phyloP scores from a whole-genome alignment of 1,284 basidiomycete genomes.

The Cutaneotrichosporon cutaneum region DNA sequence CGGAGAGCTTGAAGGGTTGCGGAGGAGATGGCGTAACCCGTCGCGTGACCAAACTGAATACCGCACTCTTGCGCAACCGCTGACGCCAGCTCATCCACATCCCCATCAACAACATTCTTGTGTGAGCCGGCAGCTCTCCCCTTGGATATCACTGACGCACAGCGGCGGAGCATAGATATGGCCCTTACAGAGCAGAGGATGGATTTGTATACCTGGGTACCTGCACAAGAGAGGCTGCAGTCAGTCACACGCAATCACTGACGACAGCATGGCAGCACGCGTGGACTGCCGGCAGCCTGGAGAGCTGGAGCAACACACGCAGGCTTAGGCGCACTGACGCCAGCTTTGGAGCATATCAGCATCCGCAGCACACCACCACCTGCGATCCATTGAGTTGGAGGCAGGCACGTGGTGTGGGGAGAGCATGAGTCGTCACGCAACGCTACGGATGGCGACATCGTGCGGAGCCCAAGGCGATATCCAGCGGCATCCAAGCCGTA shows the following conservation, averaged over 20 bases:
- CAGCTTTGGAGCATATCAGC: background rate
- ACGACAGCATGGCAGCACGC: background rate
- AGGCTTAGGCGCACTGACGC: background rate
- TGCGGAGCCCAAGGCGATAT: background rate
- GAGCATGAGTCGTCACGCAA: background rate
- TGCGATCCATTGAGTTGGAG: background rate
- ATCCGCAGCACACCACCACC: background rate
- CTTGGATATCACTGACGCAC: slow-evolving; percentile 8
- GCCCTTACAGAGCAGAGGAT: slow-evolving; percentile 9
- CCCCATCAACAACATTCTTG: slow-evolving; percentile 92
- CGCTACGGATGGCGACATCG: background rate
- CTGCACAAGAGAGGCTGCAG: background rate
- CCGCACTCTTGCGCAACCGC: background rate
- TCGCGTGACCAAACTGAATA: background rate
- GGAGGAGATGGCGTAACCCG: too few species aligned
- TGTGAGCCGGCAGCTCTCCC: slow-evolving; percentile 62
- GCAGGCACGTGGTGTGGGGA: background rate
- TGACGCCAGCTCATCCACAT: slow-evolving; percentile 63
- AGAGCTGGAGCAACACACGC: too few species aligned
- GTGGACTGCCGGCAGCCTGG: background rate
- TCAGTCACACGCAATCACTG: background rate
- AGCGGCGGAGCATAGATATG: slow-evolving; percentile 25
- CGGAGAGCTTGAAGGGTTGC: too few species aligned
- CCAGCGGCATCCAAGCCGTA: background rate
- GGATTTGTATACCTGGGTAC: slow-evolving; percentile 20